Evolutionary conservation across 257 asterid species (phyloP), one percentile per base, ranked within the genome.

Genomic region (Apocynum venetum): DNA sequence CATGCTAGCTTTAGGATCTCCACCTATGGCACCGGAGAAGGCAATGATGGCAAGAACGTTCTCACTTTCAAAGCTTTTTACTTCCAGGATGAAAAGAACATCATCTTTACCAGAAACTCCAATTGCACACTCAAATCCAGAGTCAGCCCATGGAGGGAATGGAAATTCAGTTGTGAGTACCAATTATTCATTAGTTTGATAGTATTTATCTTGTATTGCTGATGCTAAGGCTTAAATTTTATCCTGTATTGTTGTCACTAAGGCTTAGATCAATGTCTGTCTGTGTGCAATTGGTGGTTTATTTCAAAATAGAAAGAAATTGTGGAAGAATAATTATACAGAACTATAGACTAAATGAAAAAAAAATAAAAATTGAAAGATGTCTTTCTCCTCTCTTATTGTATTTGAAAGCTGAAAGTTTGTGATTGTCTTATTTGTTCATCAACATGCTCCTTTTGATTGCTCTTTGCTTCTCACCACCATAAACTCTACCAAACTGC

Each of bases 61-160:
- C 76, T 95, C 99, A 15, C 84, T 93, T 55, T 56, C 97, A 2
- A 95, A 88, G 82, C 80, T 93, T 56, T 91, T 95, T 75, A 72
- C 81, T 6, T 86, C 90, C 14, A 88, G 55, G 82, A 87, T 86
- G 82, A 91, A 87, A 51, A 91, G 90, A 82, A 88, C 96, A 3
- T 86, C 98, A 12, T 94, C 98, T 70, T 84, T 92, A 57, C 97
- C 97, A 20, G 82, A 81, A 56, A 83, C 94, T 73, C 97, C 96
- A 48, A 77, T 91, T 82, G 71, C 82, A 86, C 96, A 87, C 86
- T 93, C 97, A 0, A 95, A 90, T 85, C 98, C 94, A 0, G 97
- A 90, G 87, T 95, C 98, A 53, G 77, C 81, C 4, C 96, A 85
- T 83, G 96, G 93, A 85, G 92, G 91, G 75, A 77, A 80, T 44